A percentile compares a stretch with the other conserved stretches of the same genome.
Conservation (phyloP, 2,329 filamentous ascomycete species). For the Ophiosphaerella korrae region DNA sequence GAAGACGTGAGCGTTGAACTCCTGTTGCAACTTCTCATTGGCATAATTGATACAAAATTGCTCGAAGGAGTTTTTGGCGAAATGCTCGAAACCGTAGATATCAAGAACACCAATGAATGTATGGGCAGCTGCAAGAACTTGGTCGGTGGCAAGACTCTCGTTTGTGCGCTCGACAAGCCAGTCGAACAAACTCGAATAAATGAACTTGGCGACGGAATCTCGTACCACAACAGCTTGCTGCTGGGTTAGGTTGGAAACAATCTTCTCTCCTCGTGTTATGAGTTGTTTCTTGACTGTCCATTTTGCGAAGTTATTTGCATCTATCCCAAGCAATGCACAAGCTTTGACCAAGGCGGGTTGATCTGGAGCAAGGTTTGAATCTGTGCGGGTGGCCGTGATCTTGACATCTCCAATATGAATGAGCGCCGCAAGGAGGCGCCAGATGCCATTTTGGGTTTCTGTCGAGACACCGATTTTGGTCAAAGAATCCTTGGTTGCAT, state of each 20-base stretch:
- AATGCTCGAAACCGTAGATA: constrained; percentile 99
- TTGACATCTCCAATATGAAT: constrained; percentile 96
- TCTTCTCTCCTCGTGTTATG: constrained; percentile 94
- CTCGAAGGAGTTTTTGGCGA: constrained; percentile 99
- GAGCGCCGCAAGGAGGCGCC: constrained; percentile 86
- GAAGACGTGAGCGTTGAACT: constrained; percentile 99
- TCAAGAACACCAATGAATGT: constrained; percentile 98
- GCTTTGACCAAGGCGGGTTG: constrained; percentile 85
- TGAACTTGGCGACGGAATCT: constrained; percentile 97
- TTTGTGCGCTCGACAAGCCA: constrained; percentile 99
- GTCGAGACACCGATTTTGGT: constrained; percentile 82
- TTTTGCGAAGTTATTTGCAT: constrained; percentile 84
- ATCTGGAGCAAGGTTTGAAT: constrained; percentile 78
- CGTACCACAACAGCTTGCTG: constrained; percentile 93
- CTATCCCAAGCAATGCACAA: constrained; percentile 84
- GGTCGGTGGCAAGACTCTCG: constrained; percentile 82
- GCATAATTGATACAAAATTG: constrained; percentile 99
- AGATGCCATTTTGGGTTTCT: constrained; percentile 80
- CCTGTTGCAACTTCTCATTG: constrained; percentile 98
- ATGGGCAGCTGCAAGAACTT: constrained; percentile 78
- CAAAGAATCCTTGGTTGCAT: constrained; percentile 83
- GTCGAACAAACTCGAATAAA: constrained; percentile 97
- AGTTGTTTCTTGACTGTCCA: constrained; percentile 99
- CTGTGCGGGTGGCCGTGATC: constrained; percentile 86
- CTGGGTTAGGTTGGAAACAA: constrained; percentile 91